phyloP scores from a whole-genome alignment of 495 filamentous ascomycete genomes.

The Entonaema liquescens region DNA sequence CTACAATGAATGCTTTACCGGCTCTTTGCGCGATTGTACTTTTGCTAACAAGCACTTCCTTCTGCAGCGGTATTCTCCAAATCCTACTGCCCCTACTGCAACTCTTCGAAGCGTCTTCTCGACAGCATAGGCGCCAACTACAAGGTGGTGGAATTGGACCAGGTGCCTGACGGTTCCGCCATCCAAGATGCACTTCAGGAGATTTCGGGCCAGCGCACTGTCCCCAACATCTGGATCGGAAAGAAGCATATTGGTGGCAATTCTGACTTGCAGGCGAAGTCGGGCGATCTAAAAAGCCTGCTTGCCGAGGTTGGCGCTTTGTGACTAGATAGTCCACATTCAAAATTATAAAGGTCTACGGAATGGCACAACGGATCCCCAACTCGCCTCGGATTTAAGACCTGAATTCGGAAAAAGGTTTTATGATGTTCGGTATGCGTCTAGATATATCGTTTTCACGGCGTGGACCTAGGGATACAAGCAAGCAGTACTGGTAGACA shows the following conservation, averaged over 20 bases:
- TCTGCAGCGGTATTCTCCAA: conserved; percentile 91
- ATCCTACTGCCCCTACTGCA: conserved; percentile 96
- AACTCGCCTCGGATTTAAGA: not conserved
- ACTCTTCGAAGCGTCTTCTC: conserved; percentile 77
- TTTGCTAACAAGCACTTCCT: conserved; percentile 2
- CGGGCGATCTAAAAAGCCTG: conserved; percentile 53
- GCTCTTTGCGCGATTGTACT: not conserved
- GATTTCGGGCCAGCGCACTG: conserved; percentile 82
- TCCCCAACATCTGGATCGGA: conserved; percentile 94
- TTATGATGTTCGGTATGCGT: not conserved
- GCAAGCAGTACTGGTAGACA: not conserved
- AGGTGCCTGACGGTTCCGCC: conserved; percentile 82
- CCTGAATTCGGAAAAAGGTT: not conserved
- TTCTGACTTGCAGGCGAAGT: conserved; percentile 81
- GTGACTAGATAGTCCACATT: conserved; percentile 38
- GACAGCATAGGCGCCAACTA: conserved; percentile 74
- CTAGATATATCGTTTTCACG: not conserved
- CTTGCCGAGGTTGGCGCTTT: conserved; percentile 52
- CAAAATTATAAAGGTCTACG: conserved; percentile 15
- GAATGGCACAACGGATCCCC: not conserved
- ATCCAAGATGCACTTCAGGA: conserved; percentile 86
- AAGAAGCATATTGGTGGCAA: conserved; percentile 95
- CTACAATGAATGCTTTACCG: not conserved
- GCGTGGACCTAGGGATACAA: not conserved
- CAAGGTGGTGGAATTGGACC: conserved; percentile 81